Base-by-base conservation (phyloP, 2,329 filamentous ascomycete genomes). In the Arthrobotrys pseudoclavata region DNA sequence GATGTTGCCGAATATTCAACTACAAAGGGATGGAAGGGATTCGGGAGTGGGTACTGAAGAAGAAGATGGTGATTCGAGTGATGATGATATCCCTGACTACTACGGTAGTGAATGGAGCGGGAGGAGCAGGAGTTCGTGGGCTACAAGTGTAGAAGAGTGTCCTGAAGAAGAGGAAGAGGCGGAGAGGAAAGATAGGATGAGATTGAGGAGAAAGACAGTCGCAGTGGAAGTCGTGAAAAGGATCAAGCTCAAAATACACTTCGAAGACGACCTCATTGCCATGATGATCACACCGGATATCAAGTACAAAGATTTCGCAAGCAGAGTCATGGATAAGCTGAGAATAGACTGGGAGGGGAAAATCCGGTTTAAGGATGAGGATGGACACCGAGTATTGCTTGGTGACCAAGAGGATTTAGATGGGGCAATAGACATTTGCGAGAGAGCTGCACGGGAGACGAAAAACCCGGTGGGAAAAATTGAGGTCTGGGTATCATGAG, bases 331-430 rank as follows among this genome's bases (percentile, higher is more conserved):
- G 57, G 91, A 94, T 79, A 99, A 99, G 85, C 97, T 98, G 82
- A 90, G 88, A n/a, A 86, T 97, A 69, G 86, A 88, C 67, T 85
- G 90, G 79, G 89, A 89, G 74, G 94, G 97, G 86, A 96, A 94
- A 87, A 91, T 97, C 84, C 96, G 96, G 86, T 89, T 94, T 81
- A 89, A 88, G 82, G 93, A 96, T 79, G 96, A 98, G 81, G 87
- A 91, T 69, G 92, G 91, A 3, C 95, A 98, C 82, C 95, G 97
- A 92, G 96, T 99, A 82, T 97, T 95, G 34, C 91, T 99, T 89
- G 94, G 92, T 34, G 96, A 99, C 83, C 93, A 97, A 84, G 96
- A 99, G 82, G 96, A 99, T 85, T 85, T 97, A 79, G 94, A 98
- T 63, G 92, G 97, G 89, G 90, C 93, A 29, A 87, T 98, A 69